Evolutionary conservation across 192 early-diverging fungal species (phyloP).

Genomic region (Rhizophagus sp.): DNA sequence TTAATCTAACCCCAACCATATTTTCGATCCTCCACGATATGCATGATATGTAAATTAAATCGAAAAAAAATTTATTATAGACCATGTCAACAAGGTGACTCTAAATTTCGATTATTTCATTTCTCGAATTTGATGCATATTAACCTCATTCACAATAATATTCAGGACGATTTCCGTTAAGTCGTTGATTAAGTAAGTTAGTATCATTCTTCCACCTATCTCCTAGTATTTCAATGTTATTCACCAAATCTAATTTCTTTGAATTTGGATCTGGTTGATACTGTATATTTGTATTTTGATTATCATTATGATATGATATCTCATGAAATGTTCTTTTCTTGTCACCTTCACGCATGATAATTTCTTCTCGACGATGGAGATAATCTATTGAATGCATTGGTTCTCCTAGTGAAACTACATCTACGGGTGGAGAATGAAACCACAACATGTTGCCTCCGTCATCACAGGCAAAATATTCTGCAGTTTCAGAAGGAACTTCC

Average conservation of each 20-base stretch:
- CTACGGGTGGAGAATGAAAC: conserved; percentile 45
- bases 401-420: conserved; percentile 38
- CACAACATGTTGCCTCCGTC: conserved; percentile 41
- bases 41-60: too few relatives aligned
- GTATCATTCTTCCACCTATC: not conserved
- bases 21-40: too few relatives aligned
- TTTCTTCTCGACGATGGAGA: not conserved
- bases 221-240: not conserved
- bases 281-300: not conserved
- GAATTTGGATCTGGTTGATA: not conserved
- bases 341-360: not conserved
- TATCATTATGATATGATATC: not conserved
- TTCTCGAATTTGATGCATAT: too few relatives aligned
- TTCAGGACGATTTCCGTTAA: not conserved
- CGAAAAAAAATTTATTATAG: too few relatives aligned
- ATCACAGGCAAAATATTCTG: conserved; percentile 37
- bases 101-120: too few relatives aligned
- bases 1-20: too few relatives aligned
- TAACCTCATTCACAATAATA: too few relatives aligned
- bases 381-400: conserved; percentile 46
- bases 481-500: not conserved
- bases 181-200: not conserved
- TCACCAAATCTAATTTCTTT: not conserved
- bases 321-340: not conserved
- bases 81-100: too few relatives aligned